Percentiles rank a stretch among this genome's conserved stretches.
Evolutionary conservation across 371 early-diverging fungal species (phyloP).

Genomic region (Mucor piriformis): DNA sequence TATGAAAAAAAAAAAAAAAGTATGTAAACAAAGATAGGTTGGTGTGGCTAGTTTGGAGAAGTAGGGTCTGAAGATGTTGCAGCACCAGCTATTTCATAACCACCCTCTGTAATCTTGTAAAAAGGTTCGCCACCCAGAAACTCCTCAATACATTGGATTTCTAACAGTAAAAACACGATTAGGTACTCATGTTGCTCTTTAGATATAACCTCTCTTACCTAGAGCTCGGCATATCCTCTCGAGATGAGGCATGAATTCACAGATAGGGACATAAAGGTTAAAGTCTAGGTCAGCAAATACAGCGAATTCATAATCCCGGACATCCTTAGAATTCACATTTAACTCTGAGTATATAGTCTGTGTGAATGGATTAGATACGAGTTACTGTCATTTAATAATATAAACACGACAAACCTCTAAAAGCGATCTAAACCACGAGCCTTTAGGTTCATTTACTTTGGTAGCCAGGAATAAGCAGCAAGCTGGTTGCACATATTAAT

Average conservation of each 20-base stretch:
- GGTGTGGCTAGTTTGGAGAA: background rate
- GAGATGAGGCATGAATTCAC: conserved; percentile 87
- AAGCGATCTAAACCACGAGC: conserved; percentile 35
- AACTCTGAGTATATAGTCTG: conserved; percentile 50
- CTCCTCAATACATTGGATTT: conserved; percentile 7
- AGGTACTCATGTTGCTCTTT: background rate
- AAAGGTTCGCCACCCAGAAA: conserved; percentile 5
- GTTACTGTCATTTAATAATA: background rate
- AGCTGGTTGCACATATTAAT: conserved; percentile 67
- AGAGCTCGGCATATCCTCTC: conserved; percentile 59
- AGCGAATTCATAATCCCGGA: conserved; percentile 79
- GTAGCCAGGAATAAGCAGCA: conserved; percentile 76
- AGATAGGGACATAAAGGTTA: conserved; percentile 73
- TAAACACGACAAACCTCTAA: conserved; percentile 17
- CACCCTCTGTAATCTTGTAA: background rate
- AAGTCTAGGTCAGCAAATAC: conserved; percentile 87
- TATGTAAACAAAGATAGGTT: too few relatives aligned
- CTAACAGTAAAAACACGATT: background rate
- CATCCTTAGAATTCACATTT: conserved; percentile 74
- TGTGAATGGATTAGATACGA: background rate
- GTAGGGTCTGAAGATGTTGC: background rate
- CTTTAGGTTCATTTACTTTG: conserved; percentile 89
- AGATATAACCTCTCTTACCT: background rate
- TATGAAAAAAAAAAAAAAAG: too few relatives aligned
- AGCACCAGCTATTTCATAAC: background rate